A percentile compares a stretch with the other conserved stretches of the same genome.
These are phyloP conservation scores for Ceratocystis smalleyi DNA, from an alignment of 2,329 filamentous ascomycete genomes.

Conservation along the genomic window DNA sequence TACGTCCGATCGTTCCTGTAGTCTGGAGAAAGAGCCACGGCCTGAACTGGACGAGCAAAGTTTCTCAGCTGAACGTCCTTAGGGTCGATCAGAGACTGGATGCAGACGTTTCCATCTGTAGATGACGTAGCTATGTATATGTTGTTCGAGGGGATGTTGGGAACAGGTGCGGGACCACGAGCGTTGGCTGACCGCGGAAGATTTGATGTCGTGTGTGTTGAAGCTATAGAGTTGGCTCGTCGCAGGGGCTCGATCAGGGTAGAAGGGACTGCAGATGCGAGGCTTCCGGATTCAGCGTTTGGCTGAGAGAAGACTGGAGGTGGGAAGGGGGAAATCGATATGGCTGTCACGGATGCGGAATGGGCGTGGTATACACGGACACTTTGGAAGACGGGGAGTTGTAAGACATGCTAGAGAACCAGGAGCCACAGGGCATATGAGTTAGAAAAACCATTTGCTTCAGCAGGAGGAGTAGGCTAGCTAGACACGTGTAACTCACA, in stretches of 20 bases:
- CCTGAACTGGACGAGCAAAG: slow-evolving; percentile 82
- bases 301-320: slow-evolving; percentile 29
- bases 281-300: neutral
- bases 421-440: slow-evolving; percentile 18
- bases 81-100: slow-evolving; percentile 70
- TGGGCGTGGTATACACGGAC: slow-evolving; percentile 85
- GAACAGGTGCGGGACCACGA: slow-evolving; percentile 41
- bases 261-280: slow-evolving; percentile 7
- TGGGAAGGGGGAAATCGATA: slow-evolving; percentile 81
- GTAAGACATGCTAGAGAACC: slow-evolving; percentile 57
- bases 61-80: slow-evolving; percentile 87
- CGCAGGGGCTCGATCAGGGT: slow-evolving; percentile 17
- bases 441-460: neutral
- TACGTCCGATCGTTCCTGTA: slow-evolving; percentile 83
- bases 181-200: slow-evolving; percentile 29
- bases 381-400: slow-evolving; percentile 64
- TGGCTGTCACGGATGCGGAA: slow-evolving; percentile 72
- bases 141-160: slow-evolving; percentile 68
- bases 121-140: slow-evolving; percentile 91
- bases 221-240: slow-evolving; percentile 21
- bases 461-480: neutral
- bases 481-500: slow-evolving; percentile 36
- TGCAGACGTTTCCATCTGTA: slow-evolving; percentile 87
- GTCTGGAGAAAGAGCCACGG: slow-evolving; percentile 85
- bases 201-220: slow-evolving; percentile 31